Evolutionary conservation across 176 grass and related monocot genomes (phyloP).

Genomic region (Musa beccarii): DNA sequence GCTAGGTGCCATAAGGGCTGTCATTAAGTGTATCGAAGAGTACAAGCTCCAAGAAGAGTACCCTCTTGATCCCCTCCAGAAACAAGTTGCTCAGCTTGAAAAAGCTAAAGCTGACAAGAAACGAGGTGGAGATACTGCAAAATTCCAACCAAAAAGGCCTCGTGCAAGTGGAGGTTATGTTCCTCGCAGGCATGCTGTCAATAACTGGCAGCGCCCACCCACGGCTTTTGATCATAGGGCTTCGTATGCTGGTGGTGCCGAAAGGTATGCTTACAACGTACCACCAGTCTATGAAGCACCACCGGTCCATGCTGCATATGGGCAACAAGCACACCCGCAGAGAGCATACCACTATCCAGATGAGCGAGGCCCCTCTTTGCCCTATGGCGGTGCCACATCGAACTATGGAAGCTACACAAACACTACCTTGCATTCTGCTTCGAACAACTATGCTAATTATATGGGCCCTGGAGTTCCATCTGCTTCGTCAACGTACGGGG

Average conservation of each 20-base stretch:
- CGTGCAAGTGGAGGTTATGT: background rate
- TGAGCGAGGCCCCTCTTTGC: slow-evolving; percentile 24
- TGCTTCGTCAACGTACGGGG: slow-evolving; percentile 24
- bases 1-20: background rate
- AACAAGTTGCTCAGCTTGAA: slow-evolving; percentile 43
- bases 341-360: slow-evolving; percentile 37
- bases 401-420: slow-evolving; percentile 7
- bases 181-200: background rate
- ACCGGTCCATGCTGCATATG: slow-evolving; percentile 19
- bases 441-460: slow-evolving; percentile 20
- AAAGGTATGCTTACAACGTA: background rate
- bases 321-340: slow-evolving; percentile 19
- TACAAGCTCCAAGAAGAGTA: slow-evolving; percentile 64
- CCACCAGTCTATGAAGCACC: slow-evolving; percentile 23
- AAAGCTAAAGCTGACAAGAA: slow-evolving; percentile 35
- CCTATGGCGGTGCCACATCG: slow-evolving; percentile 3
- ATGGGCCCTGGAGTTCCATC: slow-evolving; percentile 14
- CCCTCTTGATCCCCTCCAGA: slow-evolving; percentile 63
- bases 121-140: slow-evolving; percentile 17
- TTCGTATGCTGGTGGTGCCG: background rate
- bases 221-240: slow-evolving; percentile 25
- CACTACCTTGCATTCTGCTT: slow-evolving; percentile 5
- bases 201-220: slow-evolving; percentile 33
- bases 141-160: slow-evolving; percentile 13
- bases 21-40: slow-evolving; percentile 47